Evolutionary conservation across 1,284 basidiomycete species (phyloP), one percentile per base, ranked within the genome.

Genomic region (Ceratobasidium sp.): DNA sequence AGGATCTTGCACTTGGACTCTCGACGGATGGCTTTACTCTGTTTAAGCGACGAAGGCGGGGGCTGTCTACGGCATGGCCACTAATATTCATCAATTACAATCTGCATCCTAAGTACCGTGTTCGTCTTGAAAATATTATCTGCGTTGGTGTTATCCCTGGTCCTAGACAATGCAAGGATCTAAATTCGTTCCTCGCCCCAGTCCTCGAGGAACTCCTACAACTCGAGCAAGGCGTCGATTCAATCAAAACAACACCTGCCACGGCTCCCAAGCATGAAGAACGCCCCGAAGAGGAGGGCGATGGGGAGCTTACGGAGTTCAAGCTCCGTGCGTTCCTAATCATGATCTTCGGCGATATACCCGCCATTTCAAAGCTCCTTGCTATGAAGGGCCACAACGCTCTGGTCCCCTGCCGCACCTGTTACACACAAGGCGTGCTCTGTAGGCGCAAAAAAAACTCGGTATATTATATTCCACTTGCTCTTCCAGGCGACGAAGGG

Each of bases 301-400:
- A n/a, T n/a, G 73, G 64, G 55, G 36, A 85, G 0, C 76, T 10
- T 12, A 10, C 26, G 0, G 16, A 55, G 39, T 69, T 69, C 45
- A 26, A 30, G 18, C 28, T 69, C 4, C 39, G 50, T 21, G 39
- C 52, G 2, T 69, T 69, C 41, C 14, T 69, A 0, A 45, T 69
- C 9, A 52, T 69, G 26, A 12, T 53, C 28, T 69, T 69, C 57
- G 64, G 64, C 8, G 64, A 69, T 36, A 69, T 69, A n/a, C 64
- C 52, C 4, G 64, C 64, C 1, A 10, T 57, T 10, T 43, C 64
- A 12, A 69, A 69, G 16, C 39, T 69, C 2, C 36, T 69, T 6
- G n/a, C 39, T 10, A 18, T 69, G 18, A 69, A 69, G 39, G 64
- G 64, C 1, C 52, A 69, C 26, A 69, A 57, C 18, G 64, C 18